Base-by-base conservation (phyloP, 495 filamentous ascomycete genomes). In the Clohesyomyces aquaticus region DNA sequence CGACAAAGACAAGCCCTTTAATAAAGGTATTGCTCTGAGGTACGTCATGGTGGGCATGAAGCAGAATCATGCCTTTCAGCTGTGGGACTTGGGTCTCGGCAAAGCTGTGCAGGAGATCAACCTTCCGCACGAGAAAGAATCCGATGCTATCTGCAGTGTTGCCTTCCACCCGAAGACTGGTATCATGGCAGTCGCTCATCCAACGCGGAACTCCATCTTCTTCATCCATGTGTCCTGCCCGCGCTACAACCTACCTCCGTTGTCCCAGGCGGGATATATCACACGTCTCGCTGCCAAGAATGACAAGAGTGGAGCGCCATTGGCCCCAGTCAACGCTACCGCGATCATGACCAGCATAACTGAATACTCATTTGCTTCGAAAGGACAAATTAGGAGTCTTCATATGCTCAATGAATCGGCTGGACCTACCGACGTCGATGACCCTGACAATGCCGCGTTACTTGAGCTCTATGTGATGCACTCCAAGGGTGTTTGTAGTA, bases 391-490 rank as follows among this genome's bases (percentile, higher is more conserved):
- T 41, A 85, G 94, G 71, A 98, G 94, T 74, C 69, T 99, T 62
- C 91, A 93, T 68, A 88, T 98, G 68, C 80, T 97, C 21, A 84
- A 87, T 56, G 82, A 80, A 49, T 82, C 85, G 0, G 75, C 77
- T 16, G 74, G 80, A 28, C 75, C 84, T 8, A 78, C 78, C n/a
- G 75, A 73, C 48, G 76, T 79, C n/a, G 77, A 76, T 28, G 81
- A 84, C 19, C 82, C 85, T 16, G 80, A 82, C 25, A 84, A 88
- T 21, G 85, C 81, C 18, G 72, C 79, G 2, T 72, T 96, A 50
- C 97, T 98, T 67, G 95, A 98, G 78, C 83, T 99, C 8, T 99
- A 98, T 75, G 89, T 90, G 21, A 95, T 96, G 87, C 93, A 99
- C 75, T 96, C 94, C 8, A 94, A 91, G 74, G 95, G 95, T 62